Evolutionary conservation across 495 filamentous ascomycete species (phyloP), one percentile per base, ranked within the genome.

Genomic region (Podospora sp.): DNA sequence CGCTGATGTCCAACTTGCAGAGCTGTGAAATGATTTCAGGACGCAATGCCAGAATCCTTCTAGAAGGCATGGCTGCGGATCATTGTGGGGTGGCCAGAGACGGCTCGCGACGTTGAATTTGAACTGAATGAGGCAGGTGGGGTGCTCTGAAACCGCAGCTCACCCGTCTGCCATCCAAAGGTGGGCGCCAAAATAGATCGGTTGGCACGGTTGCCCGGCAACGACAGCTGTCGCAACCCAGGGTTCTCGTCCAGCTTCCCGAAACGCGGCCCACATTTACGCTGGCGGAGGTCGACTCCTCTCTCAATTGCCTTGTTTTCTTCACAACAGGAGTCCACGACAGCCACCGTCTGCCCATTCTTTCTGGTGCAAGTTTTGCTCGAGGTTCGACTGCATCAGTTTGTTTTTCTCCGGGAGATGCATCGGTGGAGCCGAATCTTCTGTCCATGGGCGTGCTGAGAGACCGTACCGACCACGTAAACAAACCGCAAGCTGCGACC

Each of bases 401-500:
- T 35, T 65, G 22, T 65, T 50, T 69, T 62, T 46, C 36, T 51
- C 21, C 63, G 51, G 65, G 69, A 71, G 59, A 71, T 71, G 69
- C 66, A 58, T 64, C 63, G 59, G 40, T 63, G 50, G 60, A 63
- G 40, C 21, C 27, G 35, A 46, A 62, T 63, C 9, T 12, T 58
- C 62, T 62, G 51, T 46, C 49, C 60, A 36, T 58, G 65, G 62
- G 64, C 55, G 51, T 55, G 67, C 62, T 65, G 46, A 56, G 35
- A 21, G 27, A 29, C 7, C 5, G 12, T 33, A 60, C 25, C 21
- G 21, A 7, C 55, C n/a, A 5, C 55, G 63, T 55, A 69, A 72
- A 69, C 65, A 69, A 62, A 63, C n/a, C 21, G 66, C 69, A 69
- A 68, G 70, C 20, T 68, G 16, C 56, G 22, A 53, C 60, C 75